Conservation (phyloP, 805 yeast genomes). For the Candida palmyrensis region DNA sequence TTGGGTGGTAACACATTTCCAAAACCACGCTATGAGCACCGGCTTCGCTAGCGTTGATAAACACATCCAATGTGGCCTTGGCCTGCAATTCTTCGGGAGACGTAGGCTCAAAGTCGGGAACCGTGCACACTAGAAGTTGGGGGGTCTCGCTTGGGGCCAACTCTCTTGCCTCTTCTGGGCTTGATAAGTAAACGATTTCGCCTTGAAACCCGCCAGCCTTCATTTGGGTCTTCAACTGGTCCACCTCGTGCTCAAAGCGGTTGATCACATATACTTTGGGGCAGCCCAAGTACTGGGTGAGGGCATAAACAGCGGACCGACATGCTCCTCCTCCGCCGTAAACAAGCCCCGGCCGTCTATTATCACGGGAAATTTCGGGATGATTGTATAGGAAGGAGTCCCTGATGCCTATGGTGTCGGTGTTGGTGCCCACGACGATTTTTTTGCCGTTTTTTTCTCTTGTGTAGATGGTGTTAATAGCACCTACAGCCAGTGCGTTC, state of each 20-base stretch:
- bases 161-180: constrained; percentile 17
- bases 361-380: constrained; percentile 5
- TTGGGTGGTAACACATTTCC: constrained; percentile 33
- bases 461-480: constrained; percentile 28
- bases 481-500: constrained; percentile 26
- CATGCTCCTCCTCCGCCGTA: constrained; percentile 35
- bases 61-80: constrained; percentile 19
- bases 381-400: constrained; percentile 19
- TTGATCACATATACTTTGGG: constrained; percentile 22
- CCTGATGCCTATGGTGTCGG: constrained; percentile 28
- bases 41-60: constrained; percentile 13
- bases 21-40: constrained; percentile 25
- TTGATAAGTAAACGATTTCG: constrained; percentile 18
- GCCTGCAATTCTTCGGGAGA: constrained; percentile 19
- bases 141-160: constrained; percentile 15
- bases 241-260: constrained; percentile 22
- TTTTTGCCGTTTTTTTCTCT: constrained; percentile 12
- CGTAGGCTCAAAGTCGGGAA: constrained; percentile 23
- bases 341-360: constrained; percentile 21
- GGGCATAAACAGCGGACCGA: constrained; percentile 26
- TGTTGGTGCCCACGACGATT: constrained; percentile 24
- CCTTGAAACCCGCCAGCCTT: constrained; percentile 16
- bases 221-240: constrained; percentile 15
- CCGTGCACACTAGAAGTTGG: constrained; percentile 19
- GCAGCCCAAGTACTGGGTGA: constrained; percentile 20